Percentiles rank a stretch among this genome's conserved stretches.
These are phyloP conservation scores for Bruguiera hainesii DNA, from an alignment of 441 rosid species.

Conservation along the genomic window DNA sequence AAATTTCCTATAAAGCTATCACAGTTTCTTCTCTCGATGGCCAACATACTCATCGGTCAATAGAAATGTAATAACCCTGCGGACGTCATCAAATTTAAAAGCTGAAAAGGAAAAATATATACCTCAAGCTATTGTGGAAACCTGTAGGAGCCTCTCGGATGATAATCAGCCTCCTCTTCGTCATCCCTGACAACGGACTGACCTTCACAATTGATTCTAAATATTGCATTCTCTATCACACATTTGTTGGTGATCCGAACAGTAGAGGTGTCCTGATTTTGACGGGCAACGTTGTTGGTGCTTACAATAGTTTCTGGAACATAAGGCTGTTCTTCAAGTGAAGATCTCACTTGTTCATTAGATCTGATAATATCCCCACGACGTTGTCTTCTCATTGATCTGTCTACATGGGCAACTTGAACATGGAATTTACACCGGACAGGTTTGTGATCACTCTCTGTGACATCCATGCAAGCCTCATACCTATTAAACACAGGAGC, in stretches of 20 bases:
- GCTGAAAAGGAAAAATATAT: constrained; percentile 4
- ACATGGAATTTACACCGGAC: constrained; percentile 89
- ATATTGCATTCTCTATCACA: constrained; percentile 51
- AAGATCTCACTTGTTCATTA: constrained; percentile 54
- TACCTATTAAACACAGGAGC: constrained; percentile 48
- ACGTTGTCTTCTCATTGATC: constrained; percentile 82
- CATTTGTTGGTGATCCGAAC: constrained; percentile 70
- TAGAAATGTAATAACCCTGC: background rate
- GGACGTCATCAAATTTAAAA: background rate
- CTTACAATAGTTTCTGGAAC: constrained; percentile 70
- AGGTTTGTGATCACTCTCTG: constrained; percentile 96
- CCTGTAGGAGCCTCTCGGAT: constrained; percentile 62
- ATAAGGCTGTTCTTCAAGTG: constrained; percentile 48
- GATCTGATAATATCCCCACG: constrained; percentile 57
- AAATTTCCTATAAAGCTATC: too few species aligned
- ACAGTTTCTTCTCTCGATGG: too few species aligned
- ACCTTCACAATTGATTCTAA: constrained; percentile 68
- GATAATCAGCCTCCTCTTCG: constrained; percentile 42
- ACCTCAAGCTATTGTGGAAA: constrained; percentile 99
- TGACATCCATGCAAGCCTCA: constrained; percentile 96
- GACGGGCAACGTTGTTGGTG: constrained; percentile 57
- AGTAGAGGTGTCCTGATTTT: constrained; percentile 71
- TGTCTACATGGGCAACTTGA: constrained; percentile 75
- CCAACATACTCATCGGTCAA: too few species aligned
- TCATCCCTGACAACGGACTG: constrained; percentile 58